Evolutionary conservation across 202 grass and related monocot species (phyloP), one percentile per base, ranked within the genome.

Genomic region (Musa balbisiana): DNA sequence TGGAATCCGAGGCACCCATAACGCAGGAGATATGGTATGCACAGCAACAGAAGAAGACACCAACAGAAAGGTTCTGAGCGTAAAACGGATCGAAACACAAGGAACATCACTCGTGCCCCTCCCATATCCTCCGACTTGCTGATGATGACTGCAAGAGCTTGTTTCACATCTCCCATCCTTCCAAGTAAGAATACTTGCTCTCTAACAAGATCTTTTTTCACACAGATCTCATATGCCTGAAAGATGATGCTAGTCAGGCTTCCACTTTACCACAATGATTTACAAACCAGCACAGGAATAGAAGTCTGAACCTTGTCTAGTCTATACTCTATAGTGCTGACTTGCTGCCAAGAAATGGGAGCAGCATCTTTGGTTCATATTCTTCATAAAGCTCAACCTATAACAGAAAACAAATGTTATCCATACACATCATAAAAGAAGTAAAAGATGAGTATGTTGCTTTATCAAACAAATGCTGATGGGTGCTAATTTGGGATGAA

Each of bases 301-400:
- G 49, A 68, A 17, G 27, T 2, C 25, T 51, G 60, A 79, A 94
- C 94, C 88, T 92, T 94, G 77, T 98, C 89, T 73, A 98, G 88
- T 75, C 81, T 89, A 80, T 25, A 25, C 25, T 25, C 25, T 25
- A 80, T 94, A 98, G 82, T 98, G 89, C 29, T 88, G 88, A 86
- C 95, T 98, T 98, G 69, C 84, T 92, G 69, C 91, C 88, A 63
- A 98, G 95, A 80, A 98, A 98, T 16, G 91, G 91, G 20, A 92
- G 75, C 67, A 98, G 70, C 91, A 94, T 88, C 81, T 69, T 82
- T 83, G 87, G 85, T 59, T 94, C 91, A 26, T 92, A 98, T 51
- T 98, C 95, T 60, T 87, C 95, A 88, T 98, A 98, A 86, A 94
- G 88, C 49, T 92, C 95, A 75, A 98, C 83, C 95, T 98, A 76